Evolutionary conservation across 2,329 filamentous ascomycete species (phyloP).

Genomic region (Hypoxylon sp.): DNA sequence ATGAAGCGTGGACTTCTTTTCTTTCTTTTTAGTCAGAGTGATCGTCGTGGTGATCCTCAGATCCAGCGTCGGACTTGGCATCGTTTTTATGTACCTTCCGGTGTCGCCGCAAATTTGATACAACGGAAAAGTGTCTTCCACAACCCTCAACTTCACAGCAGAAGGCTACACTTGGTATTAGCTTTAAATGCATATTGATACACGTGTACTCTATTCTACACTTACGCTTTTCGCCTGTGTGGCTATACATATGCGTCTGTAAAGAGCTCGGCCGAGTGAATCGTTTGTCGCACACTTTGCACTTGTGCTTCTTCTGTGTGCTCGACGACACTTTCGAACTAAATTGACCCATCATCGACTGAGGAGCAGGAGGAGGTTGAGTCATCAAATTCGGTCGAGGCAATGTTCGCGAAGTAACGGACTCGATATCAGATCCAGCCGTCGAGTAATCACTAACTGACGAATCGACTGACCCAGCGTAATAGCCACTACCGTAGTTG

Average conservation of each 20-base stretch:
- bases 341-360: conserved; percentile 99
- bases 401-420: conserved; percentile 83
- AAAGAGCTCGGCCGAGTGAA: conserved; percentile 95
- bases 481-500: conserved; percentile 86
- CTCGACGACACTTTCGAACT: conserved; percentile 96
- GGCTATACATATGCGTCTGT: conserved; percentile 98
- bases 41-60: conserved; percentile 74
- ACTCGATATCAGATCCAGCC: conserved; percentile 87
- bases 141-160: conserved; percentile 95
- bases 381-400: conserved; percentile 79
- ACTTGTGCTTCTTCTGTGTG: conserved; percentile 99
- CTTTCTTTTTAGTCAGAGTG: conserved; percentile 66
- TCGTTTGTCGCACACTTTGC: conserved; percentile 98
- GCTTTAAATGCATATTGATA: conserved; percentile 5
- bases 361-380: conserved; percentile 83
- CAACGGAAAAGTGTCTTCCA: conserved; percentile 95
- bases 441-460: conserved; percentile 95
- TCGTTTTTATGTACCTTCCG: conserved; percentile 95
- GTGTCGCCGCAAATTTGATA: conserved; percentile 94
- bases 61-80: conserved; percentile 73
- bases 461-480: conserved; percentile 86
- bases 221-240: conserved; percentile 98
- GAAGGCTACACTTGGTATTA: conserved; percentile 74
- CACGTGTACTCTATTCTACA: conserved; percentile 50
- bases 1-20: conserved; percentile 34